Evolutionary conservation across 1,284 basidiomycete species (phyloP), one percentile per base, ranked within the genome.

Genomic region (Cutaneotrichosporon cutaneum): DNA sequence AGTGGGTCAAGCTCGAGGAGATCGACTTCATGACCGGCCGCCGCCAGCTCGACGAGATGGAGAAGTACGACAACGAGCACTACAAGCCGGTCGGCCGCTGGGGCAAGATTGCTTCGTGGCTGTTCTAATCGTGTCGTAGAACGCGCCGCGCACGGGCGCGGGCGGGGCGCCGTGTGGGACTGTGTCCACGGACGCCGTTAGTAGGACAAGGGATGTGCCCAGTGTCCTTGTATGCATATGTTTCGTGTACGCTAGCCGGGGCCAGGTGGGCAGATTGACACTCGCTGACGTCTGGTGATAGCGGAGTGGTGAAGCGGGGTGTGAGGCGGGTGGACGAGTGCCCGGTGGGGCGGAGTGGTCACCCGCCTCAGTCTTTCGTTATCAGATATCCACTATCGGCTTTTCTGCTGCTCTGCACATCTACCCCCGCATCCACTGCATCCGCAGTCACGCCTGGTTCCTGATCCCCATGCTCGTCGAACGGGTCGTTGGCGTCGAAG

Each of bases 1-100:
- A 81, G 54, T 68, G 83, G 54, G 83, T 85, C 79, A 80, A 75
- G 51, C 78, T 82, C 21, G 69, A 79, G 21, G 82, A 87, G 68
- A 87, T 87, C 81, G 86, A 87, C 78, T 86, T 88, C 67, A 74
- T 81, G 64, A 85, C 86, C 14, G 87, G 87, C 58, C 84, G 86
- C 61, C 83, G 85, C 18, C 82, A 83, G 55, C 63, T 85, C 26
- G 85, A 87, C 73, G 85, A 86, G 74, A 85, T 85, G 47, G 86
- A 87, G 58, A 69, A 59, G 30, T 45, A 62, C 16, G 77, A 80
- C 63, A 61, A 67, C 50, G 67, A 69, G 56, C 64, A 48, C 26
- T 73, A 64, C 68, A 66, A 57, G 60, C 62, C 66, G 13, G 66
- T 68, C 24, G 66, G 54, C 7, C 59, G 53, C 45, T 72, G 59